Evolutionary conservation across 768 basidiomycete species (phyloP).

Genomic region (Tricholoma bakamatsutake): DNA sequence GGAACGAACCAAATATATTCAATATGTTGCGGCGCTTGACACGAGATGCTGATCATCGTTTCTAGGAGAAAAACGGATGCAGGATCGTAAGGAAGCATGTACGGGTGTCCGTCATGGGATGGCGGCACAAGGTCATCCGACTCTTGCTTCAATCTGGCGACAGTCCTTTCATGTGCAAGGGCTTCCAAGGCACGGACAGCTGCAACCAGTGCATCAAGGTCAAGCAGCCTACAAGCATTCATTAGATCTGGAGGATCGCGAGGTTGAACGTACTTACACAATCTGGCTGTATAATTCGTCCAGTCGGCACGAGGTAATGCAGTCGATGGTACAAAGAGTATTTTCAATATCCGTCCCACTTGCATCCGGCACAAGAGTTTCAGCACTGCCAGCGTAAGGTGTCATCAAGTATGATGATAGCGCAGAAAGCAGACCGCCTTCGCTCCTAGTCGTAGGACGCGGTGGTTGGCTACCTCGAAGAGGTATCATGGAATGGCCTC

Average conservation of each 20-base stretch:
- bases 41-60: conserved; percentile 87
- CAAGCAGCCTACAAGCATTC: conserved; percentile 52
- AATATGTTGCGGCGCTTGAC: conserved; percentile 69
- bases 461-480: conserved; percentile 69
- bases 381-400: conserved; percentile 74
- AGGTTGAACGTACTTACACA: conserved; percentile 50
- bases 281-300: conserved; percentile 95
- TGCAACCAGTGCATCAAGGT: conserved; percentile 73
- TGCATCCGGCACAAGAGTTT: conserved; percentile 79
- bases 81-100: conserved; percentile 85
- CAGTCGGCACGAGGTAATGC: conserved; percentile 86
- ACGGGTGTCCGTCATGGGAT: conserved; percentile 35
- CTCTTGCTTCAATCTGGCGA: conserved; percentile 69
- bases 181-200: conserved; percentile 84
- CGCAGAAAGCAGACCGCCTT: conserved; percentile 90
- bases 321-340: conserved; percentile 92
- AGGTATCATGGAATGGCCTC: conserved; percentile 91
- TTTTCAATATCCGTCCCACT: conserved; percentile 90
- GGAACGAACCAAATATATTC: conserved; percentile 82
- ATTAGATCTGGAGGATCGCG: conserved; percentile 1
- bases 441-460: conserved; percentile 56
- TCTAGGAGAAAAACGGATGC: conserved; percentile 93
- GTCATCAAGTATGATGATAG: conserved; percentile 96
- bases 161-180: conserved; percentile 84
- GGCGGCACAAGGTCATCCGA: conserved; percentile 49